phyloP scores from a whole-genome alignment of 2,329 filamentous ascomycete genomes.

The Aspergillus thermomutatus region DNA sequence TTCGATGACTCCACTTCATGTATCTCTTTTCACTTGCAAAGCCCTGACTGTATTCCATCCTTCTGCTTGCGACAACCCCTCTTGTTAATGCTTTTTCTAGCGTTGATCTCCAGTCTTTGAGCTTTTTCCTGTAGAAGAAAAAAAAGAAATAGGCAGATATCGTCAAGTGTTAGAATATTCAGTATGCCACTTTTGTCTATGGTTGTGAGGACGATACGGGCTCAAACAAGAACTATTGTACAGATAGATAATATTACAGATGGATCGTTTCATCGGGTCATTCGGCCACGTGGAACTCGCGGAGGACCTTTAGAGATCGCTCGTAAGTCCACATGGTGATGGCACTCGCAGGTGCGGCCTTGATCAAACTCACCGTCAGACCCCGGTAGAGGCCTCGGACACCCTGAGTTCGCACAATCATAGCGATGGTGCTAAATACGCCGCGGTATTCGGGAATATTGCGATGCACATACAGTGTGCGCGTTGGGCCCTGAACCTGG shows the following conservation, averaged over 20 bases:
- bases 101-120: slow-evolving; percentile 4
- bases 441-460: slow-evolving; percentile 83
- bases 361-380: slow-evolving; percentile 81
- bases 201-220: background rate
- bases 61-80: slow-evolving; percentile 24
- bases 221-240: background rate
- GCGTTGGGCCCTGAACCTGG: slow-evolving; percentile 90
- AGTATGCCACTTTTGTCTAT: background rate
- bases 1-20: slow-evolving; percentile 16
- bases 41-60: slow-evolving; percentile 10
- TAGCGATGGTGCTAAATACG: slow-evolving; percentile 62
- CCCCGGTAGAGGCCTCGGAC: slow-evolving; percentile 80
- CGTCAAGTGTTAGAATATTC: background rate
- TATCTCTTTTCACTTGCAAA: slow-evolving; percentile 11
- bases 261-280: background rate
- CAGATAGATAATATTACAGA: background rate
- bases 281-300: slow-evolving; percentile 31
- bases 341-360: slow-evolving; percentile 89
- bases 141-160: background rate
- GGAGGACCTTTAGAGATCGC: slow-evolving; percentile 62
- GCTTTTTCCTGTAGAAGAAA: background rate
- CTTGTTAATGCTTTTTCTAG: slow-evolving; percentile 18
- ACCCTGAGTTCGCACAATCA: slow-evolving; percentile 72
- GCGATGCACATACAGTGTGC: slow-evolving; percentile 72
- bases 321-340: slow-evolving; percentile 97